phyloP scores from a whole-genome alignment of 345 rosid genomes.

The Murraya koenigii region DNA sequence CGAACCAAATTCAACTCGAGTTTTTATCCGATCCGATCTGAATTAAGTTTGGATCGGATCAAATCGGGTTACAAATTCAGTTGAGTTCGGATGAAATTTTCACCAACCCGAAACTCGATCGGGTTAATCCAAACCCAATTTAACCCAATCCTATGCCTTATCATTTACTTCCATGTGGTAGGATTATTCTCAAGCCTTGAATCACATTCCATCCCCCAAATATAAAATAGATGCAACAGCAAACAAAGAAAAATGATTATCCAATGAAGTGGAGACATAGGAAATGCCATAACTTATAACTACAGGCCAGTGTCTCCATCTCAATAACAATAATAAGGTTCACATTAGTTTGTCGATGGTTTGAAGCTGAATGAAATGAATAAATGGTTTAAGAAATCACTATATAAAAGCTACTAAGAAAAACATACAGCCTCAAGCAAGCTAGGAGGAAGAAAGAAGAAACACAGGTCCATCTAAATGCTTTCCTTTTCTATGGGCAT shows the following conservation, averaged over 20 bases:
- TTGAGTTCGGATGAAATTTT: too few relatives aligned
- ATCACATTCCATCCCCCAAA: background rate
- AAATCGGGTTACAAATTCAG: too few relatives aligned
- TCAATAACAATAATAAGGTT: background rate
- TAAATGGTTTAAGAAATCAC: background rate
- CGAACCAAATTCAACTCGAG: too few relatives aligned
- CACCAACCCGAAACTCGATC: too few relatives aligned
- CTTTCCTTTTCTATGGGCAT: background rate
- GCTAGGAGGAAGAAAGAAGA: background rate
- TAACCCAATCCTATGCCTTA: too few relatives aligned
- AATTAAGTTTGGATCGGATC: too few relatives aligned
- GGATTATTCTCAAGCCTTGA: background rate
- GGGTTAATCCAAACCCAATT: too few relatives aligned
- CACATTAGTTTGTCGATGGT: background rate
- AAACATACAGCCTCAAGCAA: background rate
- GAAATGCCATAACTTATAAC: conserved; percentile 1
- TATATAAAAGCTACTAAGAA: background rate
- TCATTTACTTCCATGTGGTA: background rate
- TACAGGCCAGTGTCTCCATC: background rate
- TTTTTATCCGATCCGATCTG: too few relatives aligned
- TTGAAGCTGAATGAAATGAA: background rate
- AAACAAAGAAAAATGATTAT: background rate
- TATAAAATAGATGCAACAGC: background rate
- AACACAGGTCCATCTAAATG: background rate
- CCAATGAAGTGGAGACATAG: background rate